Conservation (phyloP, 768 basidiomycete genomes). For the Hygrocybe punicea region DNA sequence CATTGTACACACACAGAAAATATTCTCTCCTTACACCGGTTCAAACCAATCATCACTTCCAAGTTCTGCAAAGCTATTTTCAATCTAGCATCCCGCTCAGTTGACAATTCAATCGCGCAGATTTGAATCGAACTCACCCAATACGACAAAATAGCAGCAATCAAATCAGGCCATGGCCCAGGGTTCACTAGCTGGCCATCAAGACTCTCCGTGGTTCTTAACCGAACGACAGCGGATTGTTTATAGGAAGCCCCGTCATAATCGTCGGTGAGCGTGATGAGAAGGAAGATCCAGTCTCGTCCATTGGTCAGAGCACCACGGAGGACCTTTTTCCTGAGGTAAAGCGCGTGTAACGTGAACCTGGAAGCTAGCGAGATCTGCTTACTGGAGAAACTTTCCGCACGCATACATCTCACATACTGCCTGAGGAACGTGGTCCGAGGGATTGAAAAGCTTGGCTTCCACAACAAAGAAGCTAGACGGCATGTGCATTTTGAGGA, state of each 20-base stretch:
- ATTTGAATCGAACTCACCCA: conserved; percentile 16
- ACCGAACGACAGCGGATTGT: conserved; percentile 13
- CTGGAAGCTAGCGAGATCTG: conserved; percentile 6
- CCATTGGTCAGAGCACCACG: conserved; percentile 27
- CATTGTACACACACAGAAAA: neutral
- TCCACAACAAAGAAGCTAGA: conserved; percentile 14
- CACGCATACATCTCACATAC: conserved; percentile 17
- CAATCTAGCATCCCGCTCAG: conserved; percentile 6
- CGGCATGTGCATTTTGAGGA: conserved; percentile 9
- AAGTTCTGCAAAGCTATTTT: conserved; percentile 5
- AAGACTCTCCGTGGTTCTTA: conserved; percentile 1
- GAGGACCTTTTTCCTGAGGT: conserved; percentile 19
- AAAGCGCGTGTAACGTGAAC: conserved; percentile 8
- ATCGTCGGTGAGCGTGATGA: conserved; percentile 16
- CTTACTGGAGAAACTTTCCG: conserved; percentile 19
- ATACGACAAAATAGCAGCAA: conserved; percentile 22
- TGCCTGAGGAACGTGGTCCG: conserved; percentile 16
- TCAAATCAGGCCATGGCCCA: conserved; percentile 19
- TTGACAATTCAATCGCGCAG: conserved; percentile 1
- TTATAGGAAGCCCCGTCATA: conserved; percentile 16
- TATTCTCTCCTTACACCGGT: neutral
- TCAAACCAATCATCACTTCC: conserved; percentile 8
- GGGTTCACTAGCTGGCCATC: conserved; percentile 5
- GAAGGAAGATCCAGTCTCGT: conserved; percentile 23
- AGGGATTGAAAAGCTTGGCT: conserved; percentile 10